Conservation (phyloP, 257 asterid species). For the Solanum rostratum region DNA sequence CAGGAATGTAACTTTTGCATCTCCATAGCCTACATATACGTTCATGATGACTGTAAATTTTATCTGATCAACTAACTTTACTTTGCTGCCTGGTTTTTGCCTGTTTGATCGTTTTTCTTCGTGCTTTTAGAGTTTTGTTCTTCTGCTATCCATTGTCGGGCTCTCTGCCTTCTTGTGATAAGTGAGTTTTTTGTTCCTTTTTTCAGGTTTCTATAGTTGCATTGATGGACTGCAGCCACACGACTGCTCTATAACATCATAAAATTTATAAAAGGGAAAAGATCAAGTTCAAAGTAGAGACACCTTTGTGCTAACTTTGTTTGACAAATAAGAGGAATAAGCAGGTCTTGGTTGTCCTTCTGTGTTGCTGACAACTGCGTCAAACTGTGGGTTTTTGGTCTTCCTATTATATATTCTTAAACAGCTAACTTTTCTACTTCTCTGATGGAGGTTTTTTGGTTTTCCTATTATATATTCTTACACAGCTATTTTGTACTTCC, state of each 20-base stretch:
- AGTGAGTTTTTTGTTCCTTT: background rate
- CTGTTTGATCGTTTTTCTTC: background rate
- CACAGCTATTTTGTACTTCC: background rate
- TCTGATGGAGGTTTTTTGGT: background rate
- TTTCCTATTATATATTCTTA: background rate
- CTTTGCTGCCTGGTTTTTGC: background rate
- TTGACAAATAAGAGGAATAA: background rate
- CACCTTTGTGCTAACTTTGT: background rate
- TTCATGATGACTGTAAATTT: background rate
- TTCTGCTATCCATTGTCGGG: background rate
- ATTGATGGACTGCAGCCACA: background rate
- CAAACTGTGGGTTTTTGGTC: background rate
- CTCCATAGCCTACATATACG: background rate
- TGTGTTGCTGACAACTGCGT: background rate
- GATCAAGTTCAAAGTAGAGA: background rate
- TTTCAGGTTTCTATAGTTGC: background rate
- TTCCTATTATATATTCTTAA: background rate
- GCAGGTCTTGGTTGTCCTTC: background rate
- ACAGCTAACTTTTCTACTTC: background rate
- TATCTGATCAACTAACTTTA: background rate
- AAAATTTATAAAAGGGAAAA: background rate
- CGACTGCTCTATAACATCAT: background rate
- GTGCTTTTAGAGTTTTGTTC: background rate
- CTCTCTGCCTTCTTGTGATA: background rate
- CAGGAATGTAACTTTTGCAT: background rate